Evolutionary conservation across 306 rosid species (phyloP).

Genomic region (Casuarina glauca): DNA sequence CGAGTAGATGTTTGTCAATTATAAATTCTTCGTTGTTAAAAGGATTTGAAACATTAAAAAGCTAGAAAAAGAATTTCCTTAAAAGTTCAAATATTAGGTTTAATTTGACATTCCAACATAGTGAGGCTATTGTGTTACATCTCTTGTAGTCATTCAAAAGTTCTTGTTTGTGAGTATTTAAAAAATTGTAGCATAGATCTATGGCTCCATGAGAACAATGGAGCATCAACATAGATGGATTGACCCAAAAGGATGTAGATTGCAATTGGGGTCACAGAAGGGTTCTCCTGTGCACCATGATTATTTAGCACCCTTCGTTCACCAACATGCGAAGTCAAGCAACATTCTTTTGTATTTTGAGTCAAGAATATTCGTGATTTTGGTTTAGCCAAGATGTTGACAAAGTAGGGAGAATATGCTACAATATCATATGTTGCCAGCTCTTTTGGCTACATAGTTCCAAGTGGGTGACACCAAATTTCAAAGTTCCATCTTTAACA

Average conservation of each 20-base stretch:
- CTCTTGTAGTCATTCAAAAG: conserved; percentile 52
- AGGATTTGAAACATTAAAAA: conserved; percentile 44
- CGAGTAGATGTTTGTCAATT: neutral
- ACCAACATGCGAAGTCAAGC: conserved; percentile 75
- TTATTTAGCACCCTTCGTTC: conserved; percentile 66
- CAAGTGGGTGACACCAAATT: conserved; percentile 48
- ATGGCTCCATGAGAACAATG: conserved; percentile 56
- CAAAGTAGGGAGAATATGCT: conserved; percentile 64
- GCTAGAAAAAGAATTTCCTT: conserved; percentile 69
- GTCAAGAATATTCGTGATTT: conserved; percentile 47
- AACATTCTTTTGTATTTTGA: conserved; percentile 71
- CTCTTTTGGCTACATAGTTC: conserved; percentile 88
- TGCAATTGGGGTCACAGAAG: conserved; percentile 70
- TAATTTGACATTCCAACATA: conserved; percentile 71
- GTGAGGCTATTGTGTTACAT: conserved; percentile 72
- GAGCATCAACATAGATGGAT: conserved; percentile 26
- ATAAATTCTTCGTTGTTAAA: conserved; percentile 62
- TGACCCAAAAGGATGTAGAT: conserved; percentile 73
- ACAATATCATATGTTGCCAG: conserved; percentile 76
- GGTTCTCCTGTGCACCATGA: conserved; percentile 90
- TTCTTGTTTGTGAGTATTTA: conserved; percentile 74
- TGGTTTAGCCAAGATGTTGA: conserved; percentile 76
- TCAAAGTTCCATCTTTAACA: neutral
- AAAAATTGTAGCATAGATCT: conserved; percentile 70
- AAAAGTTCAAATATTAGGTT: conserved; percentile 65